Evolutionary conservation across 345 rosid genomes (phyloP), one percentile per base, ranked within the genome.

Genomic region (Arabis hirsuta): DNA sequence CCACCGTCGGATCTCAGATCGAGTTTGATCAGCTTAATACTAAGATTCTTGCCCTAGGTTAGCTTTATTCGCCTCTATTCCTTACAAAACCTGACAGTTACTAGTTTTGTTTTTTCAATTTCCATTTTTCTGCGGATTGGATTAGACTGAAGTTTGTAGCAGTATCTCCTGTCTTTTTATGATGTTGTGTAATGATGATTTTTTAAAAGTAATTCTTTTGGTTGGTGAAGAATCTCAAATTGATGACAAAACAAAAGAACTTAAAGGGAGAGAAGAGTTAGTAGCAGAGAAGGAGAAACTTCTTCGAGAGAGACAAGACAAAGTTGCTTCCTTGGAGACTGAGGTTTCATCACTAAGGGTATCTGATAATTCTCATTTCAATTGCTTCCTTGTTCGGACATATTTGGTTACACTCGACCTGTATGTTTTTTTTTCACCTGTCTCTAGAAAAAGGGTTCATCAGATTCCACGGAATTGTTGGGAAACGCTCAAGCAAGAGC

Each of bases 321-420:
- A 71, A 62, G 70, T 92, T 71, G 76, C 75, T 34, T 86, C 96
- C 19, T 80, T 96, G 82, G 82, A 81, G 72, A 72, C 77, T 58
- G 87, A 90, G 74, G 55, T 96, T 43, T 85, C 89, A 2, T 81
- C 85, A 12, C 87, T 92, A 50, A 90, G 71, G 88, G 99, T 94
- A 34, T 42, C 66, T 13, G 9, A 7, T 22, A 2, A 2, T 36
- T 9, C 3, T 60, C 31, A 42, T 14, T 62, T 48, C 45, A 41
- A 1, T 51, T 29, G 19, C 20, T 16, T 73, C 22, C 51, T 41
- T 44, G 53, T 36, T 43, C 2, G 36, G 19, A 4, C 45, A 24
- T 32, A 20, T 19, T 24, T 55, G 12, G 48, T n/a, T 41, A 22
- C 24, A 22, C 24, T 22, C 24, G 24, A 22, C 24, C 24, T 22